A percentile compares a stretch with the other conserved stretches of the same genome.
These are phyloP conservation scores for Platanus orientalis DNA, from an alignment of 164 flowering plant species.

Conservation along the genomic window DNA sequence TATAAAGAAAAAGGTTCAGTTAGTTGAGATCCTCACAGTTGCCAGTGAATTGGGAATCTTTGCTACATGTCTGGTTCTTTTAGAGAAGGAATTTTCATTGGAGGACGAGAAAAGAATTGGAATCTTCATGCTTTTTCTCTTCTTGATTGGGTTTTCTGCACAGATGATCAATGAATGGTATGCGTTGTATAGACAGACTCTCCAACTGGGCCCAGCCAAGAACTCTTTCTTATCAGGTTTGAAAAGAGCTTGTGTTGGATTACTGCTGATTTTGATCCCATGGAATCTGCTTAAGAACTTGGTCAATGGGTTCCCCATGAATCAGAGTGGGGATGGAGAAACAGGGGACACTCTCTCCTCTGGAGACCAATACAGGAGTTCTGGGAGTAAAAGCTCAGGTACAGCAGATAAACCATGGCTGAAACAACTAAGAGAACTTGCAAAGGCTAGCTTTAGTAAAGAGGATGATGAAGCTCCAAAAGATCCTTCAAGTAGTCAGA, in stretches of 20 bases:
- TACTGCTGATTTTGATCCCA: conserved; percentile 49
- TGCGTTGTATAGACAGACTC: conserved; percentile 52
- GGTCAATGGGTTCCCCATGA: conserved; percentile 22
- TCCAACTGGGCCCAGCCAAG: conserved; percentile 33
- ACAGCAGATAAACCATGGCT: conserved; percentile 62
- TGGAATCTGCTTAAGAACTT: conserved; percentile 31
- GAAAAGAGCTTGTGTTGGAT: conserved; percentile 47
- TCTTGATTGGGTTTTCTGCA: conserved; percentile 45
- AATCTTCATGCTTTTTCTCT: conserved; percentile 57
- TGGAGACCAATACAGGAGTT: conserved; percentile 32
- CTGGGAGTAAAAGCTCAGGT: conserved; percentile 49
- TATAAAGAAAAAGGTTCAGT: conserved; percentile 83
- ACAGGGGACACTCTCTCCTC: conserved; percentile 22
- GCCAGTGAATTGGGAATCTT: conserved; percentile 58
- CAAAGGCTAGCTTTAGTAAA: conserved; percentile 72
- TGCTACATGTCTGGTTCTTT: conserved; percentile 44
- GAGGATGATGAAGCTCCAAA: conserved; percentile 28
- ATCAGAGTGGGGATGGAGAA: conserved; percentile 17
- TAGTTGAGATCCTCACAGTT: conserved; percentile 77
- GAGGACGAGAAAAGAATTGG: conserved; percentile 43
- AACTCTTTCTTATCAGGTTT: conserved; percentile 50
- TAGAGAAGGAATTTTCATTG: conserved; percentile 36
- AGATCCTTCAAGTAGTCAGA: conserved; percentile 64
- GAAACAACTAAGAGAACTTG: conserved; percentile 77
- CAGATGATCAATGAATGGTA: conserved; percentile 63